These are phyloP conservation scores for Cryptococcus sp. DNA, from an alignment of 1,284 basidiomycete genomes.

Conservation along the genomic window DNA sequence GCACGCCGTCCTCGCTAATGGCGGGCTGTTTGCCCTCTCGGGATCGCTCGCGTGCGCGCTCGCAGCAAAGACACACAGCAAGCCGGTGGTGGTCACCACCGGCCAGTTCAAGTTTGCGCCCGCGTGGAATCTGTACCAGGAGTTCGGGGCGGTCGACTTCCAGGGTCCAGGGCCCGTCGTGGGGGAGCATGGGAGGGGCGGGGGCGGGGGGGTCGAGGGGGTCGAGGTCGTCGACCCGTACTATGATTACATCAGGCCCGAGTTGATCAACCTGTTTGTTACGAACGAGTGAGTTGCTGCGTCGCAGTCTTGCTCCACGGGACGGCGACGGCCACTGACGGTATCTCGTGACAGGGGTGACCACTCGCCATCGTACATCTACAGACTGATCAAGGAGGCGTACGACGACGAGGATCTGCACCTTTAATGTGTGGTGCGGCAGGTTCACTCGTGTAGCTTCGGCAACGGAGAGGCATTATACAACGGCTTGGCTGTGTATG, in stretches of 20 bases:
- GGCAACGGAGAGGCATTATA: not conserved
- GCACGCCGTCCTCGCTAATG: conserved; percentile 91
- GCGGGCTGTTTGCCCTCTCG: conserved; percentile 84
- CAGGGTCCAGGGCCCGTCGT: conserved; percentile 79
- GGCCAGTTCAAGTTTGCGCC: conserved; percentile 96
- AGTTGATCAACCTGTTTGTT: conserved; percentile 88
- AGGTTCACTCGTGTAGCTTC: not conserved
- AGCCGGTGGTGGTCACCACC: conserved; percentile 89
- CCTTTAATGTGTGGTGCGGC: conserved; percentile 43
- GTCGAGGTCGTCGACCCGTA: conserved; percentile 88
- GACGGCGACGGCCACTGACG: conserved; percentile 7
- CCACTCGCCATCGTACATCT: conserved; percentile 86
- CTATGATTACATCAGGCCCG: conserved; percentile 91
- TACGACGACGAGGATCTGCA: conserved; percentile 88
- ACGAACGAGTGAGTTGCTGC: conserved; percentile 80
- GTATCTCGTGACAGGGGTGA: conserved; percentile 64
- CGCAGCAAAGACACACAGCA: conserved; percentile 86
- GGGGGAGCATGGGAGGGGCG: conserved; percentile 58
- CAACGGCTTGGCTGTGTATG: not conserved
- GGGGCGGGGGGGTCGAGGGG: conserved; percentile 65
- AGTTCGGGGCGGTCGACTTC: conserved; percentile 81
- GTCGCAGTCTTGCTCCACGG: not conserved
- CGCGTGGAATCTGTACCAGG: conserved; percentile 86
- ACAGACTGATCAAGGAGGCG: conserved; percentile 82
- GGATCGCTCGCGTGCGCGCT: conserved; percentile 80